A percentile compares a stretch with the other conserved stretches of the same genome.
Evolutionary conservation across 176 grass and related monocot genomes (phyloP).

Genomic region (Musa schizocarpa): DNA sequence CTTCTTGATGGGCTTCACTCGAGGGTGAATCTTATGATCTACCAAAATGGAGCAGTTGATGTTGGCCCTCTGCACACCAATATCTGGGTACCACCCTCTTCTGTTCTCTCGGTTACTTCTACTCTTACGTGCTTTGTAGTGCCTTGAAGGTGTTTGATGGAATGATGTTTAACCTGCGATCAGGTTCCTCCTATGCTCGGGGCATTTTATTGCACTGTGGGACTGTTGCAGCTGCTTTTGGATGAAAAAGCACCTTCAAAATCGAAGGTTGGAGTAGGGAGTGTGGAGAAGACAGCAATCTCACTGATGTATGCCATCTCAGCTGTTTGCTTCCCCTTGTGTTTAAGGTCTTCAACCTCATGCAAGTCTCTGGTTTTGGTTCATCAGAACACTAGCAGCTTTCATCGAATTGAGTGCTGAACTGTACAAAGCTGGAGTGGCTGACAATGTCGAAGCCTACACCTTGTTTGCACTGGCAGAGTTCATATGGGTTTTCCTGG

Average conservation of each 20-base stretch:
- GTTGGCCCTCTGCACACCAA: conserved; percentile 64
- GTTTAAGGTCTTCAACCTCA: neutral
- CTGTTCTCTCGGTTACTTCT: neutral
- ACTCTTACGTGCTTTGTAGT: neutral
- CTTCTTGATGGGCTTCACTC: conserved; percentile 77
- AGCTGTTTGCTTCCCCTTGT: no score
- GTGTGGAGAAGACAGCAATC: conserved; percentile 32
- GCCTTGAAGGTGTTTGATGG: neutral
- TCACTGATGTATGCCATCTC: conserved; percentile 42
- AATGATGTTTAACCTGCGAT: conserved; percentile 4
- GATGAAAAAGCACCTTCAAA: conserved; percentile 34
- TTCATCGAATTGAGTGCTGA: conserved; percentile 89
- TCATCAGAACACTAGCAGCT: conserved; percentile 44
- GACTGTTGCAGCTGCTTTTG: conserved; percentile 53
- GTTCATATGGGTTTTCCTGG: conserved; percentile 65
- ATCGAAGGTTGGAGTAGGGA: conserved; percentile 38
- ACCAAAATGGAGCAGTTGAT: conserved; percentile 55
- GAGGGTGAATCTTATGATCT: conserved; percentile 64
- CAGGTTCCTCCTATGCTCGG: conserved; percentile 79
- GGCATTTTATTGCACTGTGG: conserved; percentile 65
- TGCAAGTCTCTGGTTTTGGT: neutral
- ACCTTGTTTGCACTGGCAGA: conserved; percentile 58
- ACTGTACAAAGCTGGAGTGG: conserved; percentile 60
- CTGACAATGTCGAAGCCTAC: conserved; percentile 51
- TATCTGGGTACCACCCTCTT: conserved; percentile 37